Evolutionary conservation across 129 eudicot species (phyloP).

Genomic region (Smallanthus sonchifolius): DNA sequence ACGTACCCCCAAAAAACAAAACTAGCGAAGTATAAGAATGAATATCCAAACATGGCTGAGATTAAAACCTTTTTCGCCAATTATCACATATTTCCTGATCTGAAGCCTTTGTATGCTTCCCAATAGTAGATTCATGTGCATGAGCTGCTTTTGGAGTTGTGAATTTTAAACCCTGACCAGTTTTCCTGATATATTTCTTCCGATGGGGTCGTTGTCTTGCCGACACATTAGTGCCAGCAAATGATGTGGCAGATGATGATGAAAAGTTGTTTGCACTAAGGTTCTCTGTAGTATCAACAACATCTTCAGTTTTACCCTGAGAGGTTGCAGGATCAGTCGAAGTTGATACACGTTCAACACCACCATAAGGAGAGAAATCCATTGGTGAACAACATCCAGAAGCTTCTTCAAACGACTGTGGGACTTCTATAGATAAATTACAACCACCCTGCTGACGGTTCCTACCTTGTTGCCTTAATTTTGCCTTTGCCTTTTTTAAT

Average conservation of each 20-base stretch:
- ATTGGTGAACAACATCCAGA: slow-evolving; percentile 85
- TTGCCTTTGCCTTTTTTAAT: slow-evolving; percentile 49
- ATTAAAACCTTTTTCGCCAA: slow-evolving; percentile 77
- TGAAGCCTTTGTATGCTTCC: slow-evolving; percentile 31
- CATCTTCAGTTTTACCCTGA: slow-evolving; percentile 23
- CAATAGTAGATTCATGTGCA: slow-evolving; percentile 30
- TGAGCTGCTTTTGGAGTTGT: slow-evolving; percentile 13
- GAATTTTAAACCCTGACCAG: slow-evolving; percentile 29
- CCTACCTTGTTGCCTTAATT: slow-evolving; percentile 34
- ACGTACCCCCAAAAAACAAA: not conserved
- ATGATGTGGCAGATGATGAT: slow-evolving; percentile 28
- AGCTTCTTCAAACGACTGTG: slow-evolving; percentile 39
- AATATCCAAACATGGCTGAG: not conserved
- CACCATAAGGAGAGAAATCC: slow-evolving; percentile 90
- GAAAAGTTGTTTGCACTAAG: slow-evolving; percentile 14
- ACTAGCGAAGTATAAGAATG: not conserved
- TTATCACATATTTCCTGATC: slow-evolving; percentile 60
- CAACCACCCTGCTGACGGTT: slow-evolving; percentile 17
- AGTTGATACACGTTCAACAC: slow-evolving; percentile 25
- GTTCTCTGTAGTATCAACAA: slow-evolving; percentile 10
- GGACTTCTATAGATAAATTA: slow-evolving; percentile 27
- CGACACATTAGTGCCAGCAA: slow-evolving; percentile 38
- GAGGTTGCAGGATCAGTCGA: slow-evolving; percentile 33
- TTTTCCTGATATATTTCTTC: slow-evolving; percentile 68
- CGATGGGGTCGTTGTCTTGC: slow-evolving; percentile 39